Conservation (phyloP, 192 early-diverging fungal genomes). For the Rhizophagus prolifer region DNA sequence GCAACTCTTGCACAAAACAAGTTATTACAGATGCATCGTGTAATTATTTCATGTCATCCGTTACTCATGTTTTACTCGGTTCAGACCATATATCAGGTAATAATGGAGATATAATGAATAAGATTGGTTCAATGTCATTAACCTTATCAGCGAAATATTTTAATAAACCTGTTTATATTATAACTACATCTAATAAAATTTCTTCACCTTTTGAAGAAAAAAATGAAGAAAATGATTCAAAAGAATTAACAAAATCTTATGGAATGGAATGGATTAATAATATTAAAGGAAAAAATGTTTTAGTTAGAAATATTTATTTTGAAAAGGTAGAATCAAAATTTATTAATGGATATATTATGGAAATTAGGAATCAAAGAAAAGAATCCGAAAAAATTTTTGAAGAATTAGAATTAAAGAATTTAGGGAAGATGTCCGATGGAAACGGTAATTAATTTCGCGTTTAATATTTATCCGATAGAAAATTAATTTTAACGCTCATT, state of each 20-base stretch:
- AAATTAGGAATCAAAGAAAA: not conserved
- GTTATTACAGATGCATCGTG: slow-evolving; percentile 21
- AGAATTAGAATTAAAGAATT: not conserved
- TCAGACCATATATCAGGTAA: slow-evolving; percentile 20
- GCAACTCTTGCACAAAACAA: slow-evolving; percentile 8
- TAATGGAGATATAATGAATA: slow-evolving; percentile 23
- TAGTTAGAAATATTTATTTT: slow-evolving; percentile 28
- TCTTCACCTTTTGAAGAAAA: not conserved
- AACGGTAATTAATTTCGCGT: too few relatives aligned
- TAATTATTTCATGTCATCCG: slow-evolving; percentile 20
- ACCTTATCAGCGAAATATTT: slow-evolving; percentile 10
- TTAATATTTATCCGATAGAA: too few relatives aligned
- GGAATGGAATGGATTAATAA: not conserved
- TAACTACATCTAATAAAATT: slow-evolving; percentile 12
- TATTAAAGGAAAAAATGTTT: slow-evolving; percentile 1
- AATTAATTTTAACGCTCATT: too few relatives aligned
- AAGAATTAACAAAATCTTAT: slow-evolving; percentile 4
- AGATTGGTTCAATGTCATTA: slow-evolving; percentile 17
- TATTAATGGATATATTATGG: slow-evolving; percentile 32
- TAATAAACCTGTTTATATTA: slow-evolving; percentile 2
- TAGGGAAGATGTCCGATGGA: too few relatives aligned
- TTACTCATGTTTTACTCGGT: slow-evolving; percentile 24
- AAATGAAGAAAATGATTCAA: slow-evolving; percentile 24
- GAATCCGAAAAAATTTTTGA: not conserved
- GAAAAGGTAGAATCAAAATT: slow-evolving; percentile 23